phyloP scores from a whole-genome alignment of 2,329 filamentous ascomycete species.

The Arthroderma sp. region DNA sequence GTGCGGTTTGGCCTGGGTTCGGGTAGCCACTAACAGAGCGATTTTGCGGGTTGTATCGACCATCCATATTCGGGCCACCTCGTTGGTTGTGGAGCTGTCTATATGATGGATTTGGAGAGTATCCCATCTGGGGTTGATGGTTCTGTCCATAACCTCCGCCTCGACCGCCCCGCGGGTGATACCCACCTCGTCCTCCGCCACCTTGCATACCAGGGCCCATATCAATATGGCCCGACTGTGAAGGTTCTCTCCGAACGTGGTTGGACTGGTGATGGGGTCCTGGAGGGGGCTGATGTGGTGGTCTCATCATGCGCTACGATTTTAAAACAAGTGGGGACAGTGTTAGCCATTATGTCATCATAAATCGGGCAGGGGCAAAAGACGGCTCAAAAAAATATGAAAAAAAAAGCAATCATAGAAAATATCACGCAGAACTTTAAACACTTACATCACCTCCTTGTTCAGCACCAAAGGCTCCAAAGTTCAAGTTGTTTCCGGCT shows the following conservation, averaged over 20 bases:
- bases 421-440: neutral
- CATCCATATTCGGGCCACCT: conserved; percentile 38
- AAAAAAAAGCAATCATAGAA: neutral
- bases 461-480: conserved; percentile 72
- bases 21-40: conserved; percentile 36
- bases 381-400: neutral
- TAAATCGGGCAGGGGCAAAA: no score
- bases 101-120: conserved; percentile 42
- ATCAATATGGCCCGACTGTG: conserved; percentile 67
- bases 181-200: conserved; percentile 42
- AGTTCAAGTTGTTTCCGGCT: conserved; percentile 57
- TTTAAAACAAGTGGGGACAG: conserved; percentile 13
- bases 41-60: conserved; percentile 37
- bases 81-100: conserved; percentile 40
- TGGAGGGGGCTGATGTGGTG: conserved; percentile 54
- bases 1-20: conserved; percentile 46
- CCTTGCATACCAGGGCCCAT: conserved; percentile 45
- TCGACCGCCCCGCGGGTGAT: conserved; percentile 40
- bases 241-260: conserved; percentile 76
- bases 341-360: conserved; percentile 3
- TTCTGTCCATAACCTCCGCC: conserved; percentile 44
- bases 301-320: conserved; percentile 21
- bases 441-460: conserved; percentile 51
- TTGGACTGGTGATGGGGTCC: conserved; percentile 51
- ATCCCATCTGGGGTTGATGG: conserved; percentile 40